Base-by-base conservation (phyloP, 192 early-diverging fungal species). In the Umbelopsis sp. region DNA sequence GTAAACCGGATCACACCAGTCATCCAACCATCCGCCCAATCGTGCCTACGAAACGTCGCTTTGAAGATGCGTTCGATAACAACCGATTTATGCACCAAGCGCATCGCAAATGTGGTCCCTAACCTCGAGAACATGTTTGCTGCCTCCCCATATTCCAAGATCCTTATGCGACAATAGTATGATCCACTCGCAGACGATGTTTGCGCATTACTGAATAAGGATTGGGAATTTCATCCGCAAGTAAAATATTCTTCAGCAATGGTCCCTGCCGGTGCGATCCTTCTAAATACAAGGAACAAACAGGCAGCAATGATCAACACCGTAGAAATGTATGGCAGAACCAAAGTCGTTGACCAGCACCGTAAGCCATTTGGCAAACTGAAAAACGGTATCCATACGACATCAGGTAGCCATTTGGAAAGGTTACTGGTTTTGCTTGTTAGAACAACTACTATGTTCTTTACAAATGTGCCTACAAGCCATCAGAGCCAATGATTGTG, bases 261-360 rank as follows among this genome's bases (percentile, higher is more conserved):
- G 44, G 24, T 80, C 4, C 38, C 73, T n/a, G 50, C 71, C 10
- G 78, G 78, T n/a, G 54, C 49, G 1, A 73, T 75, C 17, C n/a
- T 80, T 10, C 32, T 66, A 3, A 74, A 76, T 53, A 44, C 66
- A 22, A 70, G 10, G 41, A 77, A 73, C 34, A 67, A 59, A 20
- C 49, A 76, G 53, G 67, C 80, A 7, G 65, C 68, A 16, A 73
- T 81, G 36, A 29, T 50, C 5, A 81, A 81, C 62, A 73, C 69
- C 14, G 34, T 77, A 20, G 76, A 81, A 56, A 54, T 76, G 4
- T 81, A 78, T 32, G 72, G 72, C 45, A 65, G 76, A 36, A 77
- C 69, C 6, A 71, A 53, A 65, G 43, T 11, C n/a, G 65, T 75
- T 1, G 76, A 81, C 51, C 47, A 44, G 17, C 80, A 81, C 47